A percentile compares a stretch with the other conserved stretches of the same genome.
phyloP scores from a whole-genome alignment of 768 basidiomycete genomes.

The Cytidiella melzeri region DNA sequence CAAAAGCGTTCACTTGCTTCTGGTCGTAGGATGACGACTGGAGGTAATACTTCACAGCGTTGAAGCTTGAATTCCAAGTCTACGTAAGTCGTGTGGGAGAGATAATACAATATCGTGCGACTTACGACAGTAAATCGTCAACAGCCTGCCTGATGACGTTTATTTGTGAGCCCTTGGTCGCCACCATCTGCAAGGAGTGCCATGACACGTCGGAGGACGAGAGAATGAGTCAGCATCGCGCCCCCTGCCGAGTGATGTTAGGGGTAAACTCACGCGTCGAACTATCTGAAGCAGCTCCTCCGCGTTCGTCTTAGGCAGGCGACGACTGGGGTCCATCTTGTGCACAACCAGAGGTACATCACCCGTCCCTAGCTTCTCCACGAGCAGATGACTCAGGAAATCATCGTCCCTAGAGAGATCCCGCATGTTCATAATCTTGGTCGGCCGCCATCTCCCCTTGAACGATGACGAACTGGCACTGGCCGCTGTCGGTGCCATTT shows the following conservation, averaged over 20 bases:
- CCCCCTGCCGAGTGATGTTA: constrained; percentile 16
- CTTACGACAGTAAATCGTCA: constrained; percentile 72
- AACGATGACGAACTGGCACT: constrained; percentile 17
- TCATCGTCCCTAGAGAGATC: constrained; percentile 90
- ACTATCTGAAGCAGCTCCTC: constrained; percentile 65
- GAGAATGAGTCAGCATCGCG: constrained; percentile 10
- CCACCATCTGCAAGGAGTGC: constrained; percentile 44
- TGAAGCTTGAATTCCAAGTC: constrained; percentile 43
- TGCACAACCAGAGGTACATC: constrained; percentile 77
- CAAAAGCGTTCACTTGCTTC: constrained; percentile 86
- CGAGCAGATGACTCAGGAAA: constrained; percentile 83
- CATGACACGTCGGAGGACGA: constrained; percentile 15
- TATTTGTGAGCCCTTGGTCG: constrained; percentile 46
- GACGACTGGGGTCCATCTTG: constrained; percentile 79
- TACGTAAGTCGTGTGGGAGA: constrained; percentile 7
- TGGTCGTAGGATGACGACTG: constrained; percentile 53
- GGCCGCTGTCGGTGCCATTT: constrained; percentile 20
- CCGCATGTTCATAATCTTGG: constrained; percentile 86
- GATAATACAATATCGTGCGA: constrained; percentile 19
- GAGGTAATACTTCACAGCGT: constrained; percentile 72
- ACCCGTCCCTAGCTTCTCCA: constrained; percentile 83
- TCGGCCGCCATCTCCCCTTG: constrained; percentile 58
- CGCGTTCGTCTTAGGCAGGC: constrained; percentile 70
- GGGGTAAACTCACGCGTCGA: constrained; percentile 56
- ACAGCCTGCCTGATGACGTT: constrained; percentile 65